These are phyloP conservation scores for Talaromyces proteolyticus DNA, from an alignment of 495 filamentous ascomycete species.

Conservation along the genomic window DNA sequence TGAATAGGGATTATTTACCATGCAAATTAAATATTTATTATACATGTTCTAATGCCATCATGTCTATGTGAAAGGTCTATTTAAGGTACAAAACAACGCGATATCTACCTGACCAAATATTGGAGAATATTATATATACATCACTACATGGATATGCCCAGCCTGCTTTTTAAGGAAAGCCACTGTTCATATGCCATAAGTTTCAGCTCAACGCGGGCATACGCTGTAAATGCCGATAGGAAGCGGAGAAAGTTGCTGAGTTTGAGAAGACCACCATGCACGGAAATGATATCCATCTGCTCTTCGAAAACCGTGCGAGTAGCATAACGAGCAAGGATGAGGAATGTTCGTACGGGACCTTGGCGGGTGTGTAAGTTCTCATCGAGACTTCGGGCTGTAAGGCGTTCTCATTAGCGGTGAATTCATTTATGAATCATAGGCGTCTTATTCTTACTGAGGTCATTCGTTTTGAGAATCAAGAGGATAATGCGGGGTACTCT, in stretches of 20 bases:
- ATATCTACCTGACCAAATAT: neutral
- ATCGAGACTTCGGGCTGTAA: constrained; percentile 75
- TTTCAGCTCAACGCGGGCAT: constrained; percentile 58
- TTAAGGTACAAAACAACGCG: too few relatives aligned
- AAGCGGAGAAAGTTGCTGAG: constrained; percentile 50
- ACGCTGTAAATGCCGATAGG: constrained; percentile 50
- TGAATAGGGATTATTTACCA: too few relatives aligned
- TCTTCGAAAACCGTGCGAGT: constrained; percentile 84
- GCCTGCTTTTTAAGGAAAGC: constrained; percentile 39
- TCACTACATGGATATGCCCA: constrained; percentile 14
- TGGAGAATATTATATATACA: neutral
- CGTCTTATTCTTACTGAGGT: constrained; percentile 70
- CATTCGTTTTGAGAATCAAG: constrained; percentile 96
- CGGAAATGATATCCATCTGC: constrained; percentile 64
- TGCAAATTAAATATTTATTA: too few relatives aligned
- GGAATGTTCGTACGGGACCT: constrained; percentile 81
- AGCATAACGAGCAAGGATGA: constrained; percentile 93
- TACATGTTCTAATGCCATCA: too few relatives aligned
- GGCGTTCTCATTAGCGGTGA: neutral
- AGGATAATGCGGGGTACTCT: constrained; percentile 89
- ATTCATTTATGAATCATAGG: constrained; percentile 4
- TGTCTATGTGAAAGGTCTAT: too few relatives aligned
- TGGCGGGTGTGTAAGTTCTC: constrained; percentile 87
- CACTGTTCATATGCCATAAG: constrained; percentile 53
- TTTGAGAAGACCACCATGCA: constrained; percentile 48